Conservation (phyloP, 2,329 filamentous ascomycete species). For the Hymenoscyphus salicellus region DNA sequence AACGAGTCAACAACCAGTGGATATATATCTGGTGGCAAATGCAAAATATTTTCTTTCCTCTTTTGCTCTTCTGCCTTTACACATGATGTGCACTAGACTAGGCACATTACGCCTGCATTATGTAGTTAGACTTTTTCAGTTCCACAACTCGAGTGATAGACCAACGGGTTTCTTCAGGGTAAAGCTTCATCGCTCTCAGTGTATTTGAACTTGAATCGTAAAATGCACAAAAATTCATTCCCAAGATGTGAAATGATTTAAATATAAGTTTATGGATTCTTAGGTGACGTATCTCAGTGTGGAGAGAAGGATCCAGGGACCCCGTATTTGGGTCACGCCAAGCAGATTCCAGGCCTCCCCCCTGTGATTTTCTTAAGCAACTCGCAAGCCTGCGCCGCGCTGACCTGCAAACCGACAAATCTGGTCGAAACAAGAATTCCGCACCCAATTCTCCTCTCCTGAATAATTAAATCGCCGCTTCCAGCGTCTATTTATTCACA, state of each 20-base stretch:
- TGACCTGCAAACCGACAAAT: not conserved
- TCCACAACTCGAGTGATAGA: not conserved
- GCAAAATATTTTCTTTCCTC: not conserved
- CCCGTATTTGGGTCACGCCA: not conserved
- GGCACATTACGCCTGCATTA: not conserved
- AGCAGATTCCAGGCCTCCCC: not conserved
- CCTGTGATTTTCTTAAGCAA: not conserved
- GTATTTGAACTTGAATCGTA: too few species aligned
- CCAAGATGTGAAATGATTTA: too few species aligned
- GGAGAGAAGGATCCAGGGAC: not conserved
- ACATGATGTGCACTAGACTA: not conserved
- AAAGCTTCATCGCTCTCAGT: too few species aligned
- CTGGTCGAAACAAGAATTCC: not conserved
- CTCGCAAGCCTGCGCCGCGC: not conserved
- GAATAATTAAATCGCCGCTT: not conserved
- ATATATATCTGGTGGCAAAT: not conserved
- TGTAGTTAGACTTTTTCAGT: not conserved
- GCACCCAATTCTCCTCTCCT: not conserved
- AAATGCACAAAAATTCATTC: too few species aligned
- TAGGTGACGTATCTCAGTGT: too few species aligned
- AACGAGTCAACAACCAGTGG: too few species aligned
- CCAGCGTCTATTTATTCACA: not conserved
- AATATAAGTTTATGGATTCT: too few species aligned
- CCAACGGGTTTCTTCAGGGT: too few species aligned
- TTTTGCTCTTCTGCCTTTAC: not conserved